Conservation (phyloP, 1,284 basidiomycete species). For the Marasmius oreades region DNA sequence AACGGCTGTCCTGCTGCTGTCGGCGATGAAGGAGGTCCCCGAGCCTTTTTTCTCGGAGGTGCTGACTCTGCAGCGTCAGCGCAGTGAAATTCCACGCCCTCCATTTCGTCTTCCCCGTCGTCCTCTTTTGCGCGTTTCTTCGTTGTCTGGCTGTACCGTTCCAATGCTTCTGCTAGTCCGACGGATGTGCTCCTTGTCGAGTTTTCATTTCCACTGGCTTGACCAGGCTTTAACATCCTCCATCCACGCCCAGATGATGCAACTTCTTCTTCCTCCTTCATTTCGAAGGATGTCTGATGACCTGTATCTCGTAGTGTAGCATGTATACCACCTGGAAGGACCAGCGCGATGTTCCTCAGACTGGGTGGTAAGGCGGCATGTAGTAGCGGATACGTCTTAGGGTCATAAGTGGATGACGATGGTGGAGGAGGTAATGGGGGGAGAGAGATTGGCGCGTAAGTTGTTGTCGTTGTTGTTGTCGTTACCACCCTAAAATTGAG, state of each 20-base stretch:
- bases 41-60: constrained; percentile 75
- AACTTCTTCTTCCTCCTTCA: constrained; percentile 69
- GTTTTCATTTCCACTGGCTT: constrained; percentile 39
- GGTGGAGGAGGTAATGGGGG: constrained; percentile 64
- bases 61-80: constrained; percentile 47
- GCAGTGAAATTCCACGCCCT: constrained; percentile 62
- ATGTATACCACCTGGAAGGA: constrained; percentile 73
- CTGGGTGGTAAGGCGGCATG: constrained; percentile 67
- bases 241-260: constrained; percentile 66
- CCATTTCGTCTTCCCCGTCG: constrained; percentile 69
- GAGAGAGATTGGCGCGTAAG: constrained; percentile 77
- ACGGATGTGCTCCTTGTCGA: background rate
- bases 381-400: constrained; percentile 72
- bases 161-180: constrained; percentile 71
- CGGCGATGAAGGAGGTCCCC: constrained; percentile 52
- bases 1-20: constrained; percentile 71
- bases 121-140: constrained; percentile 70
- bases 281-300: constrained; percentile 35
- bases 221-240: constrained; percentile 67
- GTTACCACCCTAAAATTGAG: constrained; percentile 74
- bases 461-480: constrained; percentile 76
- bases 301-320: constrained; percentile 73
- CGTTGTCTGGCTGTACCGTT: constrained; percentile 57
- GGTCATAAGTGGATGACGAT: constrained; percentile 66
- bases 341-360: constrained; percentile 68